Conservation (phyloP, 2,329 filamentous ascomycete species). For the Exophiala sp. region DNA sequence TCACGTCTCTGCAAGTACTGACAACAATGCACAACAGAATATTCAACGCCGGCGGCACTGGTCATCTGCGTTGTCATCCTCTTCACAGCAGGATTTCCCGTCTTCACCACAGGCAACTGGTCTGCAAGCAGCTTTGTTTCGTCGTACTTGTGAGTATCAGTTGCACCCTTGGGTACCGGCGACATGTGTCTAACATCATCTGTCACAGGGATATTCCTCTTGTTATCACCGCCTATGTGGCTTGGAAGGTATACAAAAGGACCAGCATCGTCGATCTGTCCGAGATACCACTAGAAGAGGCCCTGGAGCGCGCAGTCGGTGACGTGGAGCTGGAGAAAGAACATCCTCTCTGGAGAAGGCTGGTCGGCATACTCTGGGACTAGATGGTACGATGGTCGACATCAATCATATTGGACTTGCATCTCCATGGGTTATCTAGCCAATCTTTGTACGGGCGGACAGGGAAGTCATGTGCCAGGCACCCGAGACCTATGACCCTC, state of each 20-base stretch:
- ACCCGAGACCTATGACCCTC: too few species aligned
- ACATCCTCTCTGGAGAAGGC: slow-evolving; percentile 17
- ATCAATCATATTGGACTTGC: too few species aligned
- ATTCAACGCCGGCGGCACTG: slow-evolving; percentile 60
- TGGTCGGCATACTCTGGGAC: slow-evolving; percentile 25
- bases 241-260: slow-evolving; percentile 65
- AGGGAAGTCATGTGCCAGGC: too few species aligned
- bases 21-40: slow-evolving; percentile 39
- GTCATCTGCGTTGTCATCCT: slow-evolving; percentile 61
- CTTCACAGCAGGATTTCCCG: slow-evolving; percentile 65
- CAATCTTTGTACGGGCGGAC: too few species aligned
- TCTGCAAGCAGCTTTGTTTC: slow-evolving; percentile 57
- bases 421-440: too few species aligned
- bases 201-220: slow-evolving; percentile 56
- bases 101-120: slow-evolving; percentile 61
- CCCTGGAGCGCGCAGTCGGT: slow-evolving; percentile 46
- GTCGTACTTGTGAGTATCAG: slow-evolving; percentile 61
- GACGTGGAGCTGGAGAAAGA: slow-evolving; percentile 33
- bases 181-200: too few species aligned
- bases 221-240: slow-evolving; percentile 54
- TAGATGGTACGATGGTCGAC: neutral
- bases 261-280: slow-evolving; percentile 54
- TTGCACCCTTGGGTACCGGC: too few species aligned
- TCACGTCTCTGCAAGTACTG: neutral
- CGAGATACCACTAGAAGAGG: slow-evolving; percentile 52